Percentiles rank a stretch among this genome's conserved stretches.
Conservation (phyloP, 345 rosid genomes). For the Anastatica hierochuntica region DNA sequence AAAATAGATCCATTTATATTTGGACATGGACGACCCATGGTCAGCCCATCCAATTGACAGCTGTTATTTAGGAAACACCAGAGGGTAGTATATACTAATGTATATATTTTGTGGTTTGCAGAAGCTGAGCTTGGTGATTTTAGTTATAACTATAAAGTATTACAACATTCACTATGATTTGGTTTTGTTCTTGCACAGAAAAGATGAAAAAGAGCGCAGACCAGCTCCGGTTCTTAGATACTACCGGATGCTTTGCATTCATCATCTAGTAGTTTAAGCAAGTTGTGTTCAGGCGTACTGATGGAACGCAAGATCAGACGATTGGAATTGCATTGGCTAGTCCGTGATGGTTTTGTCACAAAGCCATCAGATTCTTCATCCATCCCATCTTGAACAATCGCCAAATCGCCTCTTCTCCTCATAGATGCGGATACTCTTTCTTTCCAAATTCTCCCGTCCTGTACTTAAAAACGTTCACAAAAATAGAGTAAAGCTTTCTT, state of each 20-base stretch:
- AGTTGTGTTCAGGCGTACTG: slow-evolving; percentile 74
- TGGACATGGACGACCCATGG: too few species aligned
- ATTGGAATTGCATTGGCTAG: slow-evolving; percentile 19
- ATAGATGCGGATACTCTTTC: slow-evolving; percentile 61
- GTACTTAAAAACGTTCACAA: too few species aligned
- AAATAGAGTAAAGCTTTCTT: too few species aligned
- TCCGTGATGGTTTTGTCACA: slow-evolving; percentile 27
- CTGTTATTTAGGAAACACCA: too few species aligned
- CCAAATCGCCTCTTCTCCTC: slow-evolving; percentile 58
- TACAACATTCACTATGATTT: slow-evolving; percentile 2
- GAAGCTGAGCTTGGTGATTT: too few species aligned
- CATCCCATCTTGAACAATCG: slow-evolving; percentile 41
- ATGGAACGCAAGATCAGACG: slow-evolving; percentile 60
- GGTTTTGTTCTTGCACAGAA: slow-evolving; percentile 13
- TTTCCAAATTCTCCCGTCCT: slow-evolving; percentile 92
- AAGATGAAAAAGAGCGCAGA: not conserved
- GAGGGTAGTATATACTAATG: too few species aligned
- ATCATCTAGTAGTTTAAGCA: slow-evolving; percentile 66
- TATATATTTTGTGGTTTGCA: too few species aligned
- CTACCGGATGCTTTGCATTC: slow-evolving; percentile 57
- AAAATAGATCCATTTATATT: too few species aligned
- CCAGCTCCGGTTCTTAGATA: slow-evolving; percentile 27
- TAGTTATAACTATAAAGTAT: not conserved
- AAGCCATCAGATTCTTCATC: slow-evolving; percentile 40
- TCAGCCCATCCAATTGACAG: too few species aligned